Conservation (phyloP, 2,329 filamentous ascomycete genomes). For the Metarhizium guizhouense region DNA sequence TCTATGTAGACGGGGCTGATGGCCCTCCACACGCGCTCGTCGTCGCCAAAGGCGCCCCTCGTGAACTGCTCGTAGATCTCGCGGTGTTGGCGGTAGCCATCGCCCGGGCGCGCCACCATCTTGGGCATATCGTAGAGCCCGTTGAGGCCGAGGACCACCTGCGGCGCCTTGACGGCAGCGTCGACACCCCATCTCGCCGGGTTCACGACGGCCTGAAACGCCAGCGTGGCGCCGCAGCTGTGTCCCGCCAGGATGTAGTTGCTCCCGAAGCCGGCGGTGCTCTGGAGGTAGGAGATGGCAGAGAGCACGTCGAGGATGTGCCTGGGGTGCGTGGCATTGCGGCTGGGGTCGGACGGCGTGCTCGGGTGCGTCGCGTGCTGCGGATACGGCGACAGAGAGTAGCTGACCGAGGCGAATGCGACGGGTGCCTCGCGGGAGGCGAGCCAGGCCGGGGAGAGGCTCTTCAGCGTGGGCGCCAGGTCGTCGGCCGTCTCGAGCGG, state of each 20-base stretch:
- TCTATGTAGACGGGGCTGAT: slow-evolving; percentile 27
- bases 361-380: slow-evolving; percentile 6
- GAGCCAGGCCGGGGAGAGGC: slow-evolving; percentile 1
- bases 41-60: slow-evolving; percentile 35
- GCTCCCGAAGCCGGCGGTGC: slow-evolving; percentile 29
- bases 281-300: slow-evolving; percentile 35
- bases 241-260: slow-evolving; percentile 46
- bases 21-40: slow-evolving; percentile 26
- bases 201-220: slow-evolving; percentile 33
- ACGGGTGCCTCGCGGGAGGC: slow-evolving; percentile 3
- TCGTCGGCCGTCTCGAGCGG: slow-evolving; percentile 12
- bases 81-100: slow-evolving; percentile 16
- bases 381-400: slow-evolving; percentile 7
- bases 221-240: slow-evolving; percentile 46
- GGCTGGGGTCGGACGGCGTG: slow-evolving; percentile 8
- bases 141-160: slow-evolving; percentile 36
- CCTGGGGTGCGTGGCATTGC: slow-evolving; percentile 41
- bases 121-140: slow-evolving; percentile 41
- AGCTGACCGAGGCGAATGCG: slow-evolving; percentile 6
- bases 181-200: slow-evolving; percentile 6
- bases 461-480: slow-evolving; percentile 3
- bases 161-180: slow-evolving; percentile 5
- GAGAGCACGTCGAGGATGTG: slow-evolving; percentile 42
- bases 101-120: slow-evolving; percentile 22
- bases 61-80: slow-evolving; percentile 33